A percentile compares a stretch with the other conserved stretches of the same genome.
Evolutionary conservation across 208 protist species (phyloP).

Genomic region (Acanthamoeba castellanii): DNA sequence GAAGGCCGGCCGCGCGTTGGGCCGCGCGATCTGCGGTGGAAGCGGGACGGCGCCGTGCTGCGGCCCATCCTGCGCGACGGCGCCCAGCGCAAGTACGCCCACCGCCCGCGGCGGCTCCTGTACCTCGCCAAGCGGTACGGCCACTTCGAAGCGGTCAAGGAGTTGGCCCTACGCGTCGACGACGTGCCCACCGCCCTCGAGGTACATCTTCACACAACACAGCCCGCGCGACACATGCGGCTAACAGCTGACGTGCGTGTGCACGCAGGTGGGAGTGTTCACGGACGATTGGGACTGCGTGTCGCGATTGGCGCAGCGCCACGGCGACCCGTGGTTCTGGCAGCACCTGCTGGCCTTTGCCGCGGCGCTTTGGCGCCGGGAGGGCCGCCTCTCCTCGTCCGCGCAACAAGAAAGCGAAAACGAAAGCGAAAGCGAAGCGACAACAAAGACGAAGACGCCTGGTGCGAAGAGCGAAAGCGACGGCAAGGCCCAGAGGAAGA

Average conservation of each 20-base stretch:
- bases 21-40: neutral
- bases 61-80: neutral
- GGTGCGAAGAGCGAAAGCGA: neutral
- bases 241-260: too few relatives aligned
- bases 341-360: neutral
- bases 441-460: neutral
- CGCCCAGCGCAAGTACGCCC: neutral
- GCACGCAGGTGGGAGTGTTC: constrained; percentile 13
- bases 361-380: neutral
- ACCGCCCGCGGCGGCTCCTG: neutral
- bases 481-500: neutral
- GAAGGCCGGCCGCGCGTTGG: neutral
- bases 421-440: neutral
- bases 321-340: neutral
- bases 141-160: constrained; percentile 17
- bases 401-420: neutral
- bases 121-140: constrained; percentile 1
- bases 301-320: neutral
- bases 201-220: neutral
- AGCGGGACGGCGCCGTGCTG: neutral
- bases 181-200: constrained; percentile 24
- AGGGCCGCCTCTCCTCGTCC: neutral
- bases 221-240: too few relatives aligned
- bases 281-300: neutral
- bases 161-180: neutral